These are phyloP conservation scores for Psilocybe sp. DNA, from an alignment of 768 basidiomycete genomes.

Conservation along the genomic window DNA sequence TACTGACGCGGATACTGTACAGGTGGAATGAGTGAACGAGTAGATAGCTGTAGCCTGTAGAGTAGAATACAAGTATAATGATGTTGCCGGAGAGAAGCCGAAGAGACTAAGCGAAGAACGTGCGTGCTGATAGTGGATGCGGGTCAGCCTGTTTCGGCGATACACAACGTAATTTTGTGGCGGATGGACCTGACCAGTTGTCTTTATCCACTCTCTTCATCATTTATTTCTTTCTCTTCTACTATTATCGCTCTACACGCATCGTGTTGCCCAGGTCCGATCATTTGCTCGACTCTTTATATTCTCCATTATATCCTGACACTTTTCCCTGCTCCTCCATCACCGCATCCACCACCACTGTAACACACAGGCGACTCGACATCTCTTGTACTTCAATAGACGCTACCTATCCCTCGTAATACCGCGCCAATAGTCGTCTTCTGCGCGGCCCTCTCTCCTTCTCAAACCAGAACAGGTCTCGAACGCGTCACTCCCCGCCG, in stretches of 20 bases:
- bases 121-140: constrained; percentile 38
- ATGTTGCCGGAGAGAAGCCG: constrained; percentile 9
- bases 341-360: constrained; percentile 1
- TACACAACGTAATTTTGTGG: constrained; percentile 32
- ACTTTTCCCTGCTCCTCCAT: constrained; percentile 8
- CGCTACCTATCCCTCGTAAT: no score
- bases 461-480: no score
- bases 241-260: constrained; percentile 17
- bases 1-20: constrained; percentile 8
- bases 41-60: constrained; percentile 32
- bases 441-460: no score
- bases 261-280: constrained; percentile 25
- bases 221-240: constrained; percentile 17
- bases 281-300: constrained; percentile 17
- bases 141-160: constrained; percentile 18
- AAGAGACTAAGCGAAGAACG: constrained; percentile 44
- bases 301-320: constrained; percentile 7
- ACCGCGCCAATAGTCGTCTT: no score
- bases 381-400: no score
- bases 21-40: constrained; percentile 67
- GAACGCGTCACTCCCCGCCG: no score
- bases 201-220: constrained; percentile 19
- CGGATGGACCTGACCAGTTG: constrained; percentile 22
- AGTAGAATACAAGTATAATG: constrained; percentile 8
- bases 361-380: constrained; percentile 7